Evolutionary conservation across 331 rosid species (phyloP).

Genomic region (Quercus phellos): DNA sequence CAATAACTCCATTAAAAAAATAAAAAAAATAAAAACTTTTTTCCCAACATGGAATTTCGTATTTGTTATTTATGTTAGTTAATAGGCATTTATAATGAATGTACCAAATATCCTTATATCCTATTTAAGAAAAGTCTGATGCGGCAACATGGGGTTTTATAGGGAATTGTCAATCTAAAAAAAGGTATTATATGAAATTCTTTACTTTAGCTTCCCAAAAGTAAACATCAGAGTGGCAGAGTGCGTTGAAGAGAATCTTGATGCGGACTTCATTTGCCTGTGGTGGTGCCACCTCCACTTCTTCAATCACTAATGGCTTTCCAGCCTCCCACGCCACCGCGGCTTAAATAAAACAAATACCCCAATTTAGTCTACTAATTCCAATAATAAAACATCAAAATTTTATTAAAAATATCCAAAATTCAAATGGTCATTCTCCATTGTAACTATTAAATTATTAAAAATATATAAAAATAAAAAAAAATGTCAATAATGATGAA

Average conservation of each 20-base stretch:
- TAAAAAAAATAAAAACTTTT: no score
- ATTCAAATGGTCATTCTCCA: rapidly evolving
- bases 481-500: no score
- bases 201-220: slow-evolving; percentile 88
- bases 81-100: no score
- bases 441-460: no score
- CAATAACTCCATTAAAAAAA: not conserved
- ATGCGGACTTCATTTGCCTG: slow-evolving; percentile 71
- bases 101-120: no score
- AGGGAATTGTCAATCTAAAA: no score
- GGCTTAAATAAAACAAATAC: slow-evolving; percentile 36
- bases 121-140: no score
- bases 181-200: not conserved
- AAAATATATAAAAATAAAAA: no score
- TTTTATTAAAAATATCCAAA: not conserved
- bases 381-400: not conserved
- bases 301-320: slow-evolving; percentile 74
- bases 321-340: slow-evolving; percentile 92
- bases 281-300: slow-evolving; percentile 88
- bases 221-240: slow-evolving; percentile 81
- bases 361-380: not conserved
- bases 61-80: no score
- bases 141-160: no score
- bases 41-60: no score
- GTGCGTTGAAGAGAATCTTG: slow-evolving; percentile 74